These are phyloP conservation scores for Chaetoceros tenuissimus DNA, from an alignment of 108 stramenopile species.

Conservation along the genomic window DNA sequence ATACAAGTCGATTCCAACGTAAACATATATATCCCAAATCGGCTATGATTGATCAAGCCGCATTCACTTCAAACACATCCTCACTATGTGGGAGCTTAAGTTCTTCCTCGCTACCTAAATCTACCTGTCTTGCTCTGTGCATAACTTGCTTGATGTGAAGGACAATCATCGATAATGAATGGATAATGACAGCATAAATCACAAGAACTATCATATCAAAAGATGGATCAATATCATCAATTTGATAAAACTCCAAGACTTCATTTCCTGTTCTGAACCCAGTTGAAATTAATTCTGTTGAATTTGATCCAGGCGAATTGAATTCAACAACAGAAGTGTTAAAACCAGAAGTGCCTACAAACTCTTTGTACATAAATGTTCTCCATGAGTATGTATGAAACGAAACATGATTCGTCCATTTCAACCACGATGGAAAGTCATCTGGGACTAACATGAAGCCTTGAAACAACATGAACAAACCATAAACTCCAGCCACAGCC, in stretches of 20 bases:
- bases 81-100: no score
- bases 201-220: slow-evolving; percentile 23
- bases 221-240: slow-evolving; percentile 33
- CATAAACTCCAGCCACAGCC: slow-evolving; percentile 39
- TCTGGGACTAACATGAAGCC: slow-evolving; percentile 58
- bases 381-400: slow-evolving; percentile 57
- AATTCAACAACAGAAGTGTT: slow-evolving; percentile 2
- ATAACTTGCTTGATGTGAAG: slow-evolving; percentile 9
- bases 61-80: no score
- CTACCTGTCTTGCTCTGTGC: background rate
- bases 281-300: no score
- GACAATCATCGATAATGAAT: slow-evolving; percentile 19
- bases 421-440: slow-evolving; percentile 39
- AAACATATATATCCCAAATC: no score
- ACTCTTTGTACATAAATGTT: slow-evolving; percentile 55
- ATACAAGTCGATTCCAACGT: no score
- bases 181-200: slow-evolving; percentile 20
- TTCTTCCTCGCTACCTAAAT: no score
- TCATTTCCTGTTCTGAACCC: slow-evolving; percentile 24
- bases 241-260: slow-evolving; percentile 41
- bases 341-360: slow-evolving; percentile 10
- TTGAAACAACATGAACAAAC: slow-evolving; percentile 44
- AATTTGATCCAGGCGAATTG: no score
- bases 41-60: no score
- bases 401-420: slow-evolving; percentile 41